Evolutionary conservation across 2,329 filamentous ascomycete species (phyloP).

Genomic region (Apiospora arundinis): DNA sequence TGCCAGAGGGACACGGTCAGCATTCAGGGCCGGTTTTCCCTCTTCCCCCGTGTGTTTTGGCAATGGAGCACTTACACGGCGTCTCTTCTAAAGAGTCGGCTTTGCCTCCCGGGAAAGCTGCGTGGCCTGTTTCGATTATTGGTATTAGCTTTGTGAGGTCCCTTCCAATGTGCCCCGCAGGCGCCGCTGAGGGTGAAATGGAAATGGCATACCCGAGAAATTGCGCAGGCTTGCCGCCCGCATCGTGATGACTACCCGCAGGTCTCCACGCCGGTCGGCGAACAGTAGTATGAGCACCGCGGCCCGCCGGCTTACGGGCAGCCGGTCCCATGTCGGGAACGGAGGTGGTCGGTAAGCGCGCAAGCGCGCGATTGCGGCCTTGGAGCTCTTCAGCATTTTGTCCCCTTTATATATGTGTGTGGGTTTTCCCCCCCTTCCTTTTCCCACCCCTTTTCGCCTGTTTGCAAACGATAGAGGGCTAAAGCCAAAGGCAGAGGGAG

Average conservation of each 20-base stretch:
- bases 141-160: neutral
- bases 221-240: slow-evolving; percentile 67
- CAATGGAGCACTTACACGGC: slow-evolving; percentile 55
- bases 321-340: slow-evolving; percentile 66
- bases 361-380: slow-evolving; percentile 67
- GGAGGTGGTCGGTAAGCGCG: slow-evolving; percentile 66
- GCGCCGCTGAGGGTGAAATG: neutral
- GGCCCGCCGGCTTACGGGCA: slow-evolving; percentile 72
- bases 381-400: slow-evolving; percentile 40
- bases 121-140: slow-evolving; percentile 61
- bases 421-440: neutral
- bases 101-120: slow-evolving; percentile 83
- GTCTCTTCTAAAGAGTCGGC: slow-evolving; percentile 64
- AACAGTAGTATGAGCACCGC: slow-evolving; percentile 90
- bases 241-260: slow-evolving; percentile 75
- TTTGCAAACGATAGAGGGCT: neutral
- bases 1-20: neutral
- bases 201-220: slow-evolving; percentile 63
- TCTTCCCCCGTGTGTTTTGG: neutral
- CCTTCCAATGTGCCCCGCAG: neutral
- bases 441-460: neutral
- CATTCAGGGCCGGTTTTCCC: neutral
- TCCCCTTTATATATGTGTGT: neutral
- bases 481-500: neutral
- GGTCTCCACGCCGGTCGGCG: slow-evolving; percentile 79